phyloP scores from a whole-genome alignment of 306 rosid genomes.

The Citrullus colocynthis region DNA sequence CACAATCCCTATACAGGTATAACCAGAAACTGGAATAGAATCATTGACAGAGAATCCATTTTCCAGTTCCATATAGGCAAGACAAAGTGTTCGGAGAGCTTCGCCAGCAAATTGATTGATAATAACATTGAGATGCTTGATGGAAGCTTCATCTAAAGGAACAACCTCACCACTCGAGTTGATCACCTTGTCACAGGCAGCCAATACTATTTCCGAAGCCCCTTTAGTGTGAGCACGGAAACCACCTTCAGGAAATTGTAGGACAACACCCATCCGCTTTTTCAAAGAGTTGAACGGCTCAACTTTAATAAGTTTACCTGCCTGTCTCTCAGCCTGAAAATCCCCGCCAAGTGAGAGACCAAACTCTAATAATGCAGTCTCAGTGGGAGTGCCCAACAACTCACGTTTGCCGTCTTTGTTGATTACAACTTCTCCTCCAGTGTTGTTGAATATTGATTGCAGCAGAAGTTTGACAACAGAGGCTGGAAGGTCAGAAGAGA shows the following conservation, averaged over 20 bases:
- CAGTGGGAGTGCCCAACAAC: constrained; percentile 83
- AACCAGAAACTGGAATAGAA: constrained; percentile 71
- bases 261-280: constrained; percentile 78
- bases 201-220: constrained; percentile 83
- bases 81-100: constrained; percentile 90
- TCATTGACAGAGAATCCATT: constrained; percentile 43
- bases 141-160: constrained; percentile 60
- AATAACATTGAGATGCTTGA: constrained; percentile 38
- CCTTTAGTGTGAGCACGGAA: constrained; percentile 85
- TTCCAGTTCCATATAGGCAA: constrained; percentile 73
- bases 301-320: constrained; percentile 55
- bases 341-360: constrained; percentile 79
- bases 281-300: constrained; percentile 92
- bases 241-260: constrained; percentile 65
- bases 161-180: constrained; percentile 62
- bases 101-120: constrained; percentile 74
- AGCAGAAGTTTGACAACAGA: constrained; percentile 38
- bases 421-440: constrained; percentile 88
- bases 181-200: constrained; percentile 75
- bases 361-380: constrained; percentile 69
- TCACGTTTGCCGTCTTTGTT: constrained; percentile 58
- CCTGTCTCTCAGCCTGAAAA: constrained; percentile 55
- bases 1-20: constrained; percentile 73
- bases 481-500: constrained; percentile 56
- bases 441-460: constrained; percentile 74